Conservation (phyloP, 1,139 yeast genomes). For the Yamadazyma friedrichii region DNA sequence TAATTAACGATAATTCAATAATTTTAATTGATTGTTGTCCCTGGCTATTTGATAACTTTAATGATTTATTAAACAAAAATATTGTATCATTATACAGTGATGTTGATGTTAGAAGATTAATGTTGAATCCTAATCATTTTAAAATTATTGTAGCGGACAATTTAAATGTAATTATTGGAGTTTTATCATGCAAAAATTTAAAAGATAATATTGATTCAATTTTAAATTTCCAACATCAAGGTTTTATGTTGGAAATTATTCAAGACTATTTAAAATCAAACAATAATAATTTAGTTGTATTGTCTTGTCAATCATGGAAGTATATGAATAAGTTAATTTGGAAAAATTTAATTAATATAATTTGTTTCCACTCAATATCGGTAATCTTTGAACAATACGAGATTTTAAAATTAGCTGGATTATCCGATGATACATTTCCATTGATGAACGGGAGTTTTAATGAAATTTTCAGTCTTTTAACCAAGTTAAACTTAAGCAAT, state of each 20-base stretch:
- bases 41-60: conserved; percentile 15
- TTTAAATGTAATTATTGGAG: conserved; percentile 4
- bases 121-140: conserved; percentile 9
- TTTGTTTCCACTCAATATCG: conserved; percentile 20
- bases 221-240: conserved; percentile 4
- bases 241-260: conserved; percentile 1
- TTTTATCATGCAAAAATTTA: conserved; percentile 1
- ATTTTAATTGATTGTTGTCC: conserved; percentile 19
- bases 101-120: conserved; percentile 17
- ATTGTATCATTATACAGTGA: conserved; percentile 17
- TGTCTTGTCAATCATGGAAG: conserved; percentile 1
- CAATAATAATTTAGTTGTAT: conserved; percentile 2
- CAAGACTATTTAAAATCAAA: background rate
- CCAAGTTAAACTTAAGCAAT: conserved; percentile 6
- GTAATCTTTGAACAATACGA: conserved; percentile 23
- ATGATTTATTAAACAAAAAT: conserved; percentile 8
- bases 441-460: conserved; percentile 20
- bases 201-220: conserved; percentile 1
- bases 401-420: conserved; percentile 13
- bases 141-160: conserved; percentile 2
- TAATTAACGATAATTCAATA: conserved; percentile 10
- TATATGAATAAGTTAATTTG: conserved; percentile 13
- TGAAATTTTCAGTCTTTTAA: conserved; percentile 18
- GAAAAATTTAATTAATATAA: conserved; percentile 14
- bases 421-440: conserved; percentile 11